These are phyloP conservation scores for Candida koratica DNA, from an alignment of 805 yeast genomes.

Conservation along the genomic window DNA sequence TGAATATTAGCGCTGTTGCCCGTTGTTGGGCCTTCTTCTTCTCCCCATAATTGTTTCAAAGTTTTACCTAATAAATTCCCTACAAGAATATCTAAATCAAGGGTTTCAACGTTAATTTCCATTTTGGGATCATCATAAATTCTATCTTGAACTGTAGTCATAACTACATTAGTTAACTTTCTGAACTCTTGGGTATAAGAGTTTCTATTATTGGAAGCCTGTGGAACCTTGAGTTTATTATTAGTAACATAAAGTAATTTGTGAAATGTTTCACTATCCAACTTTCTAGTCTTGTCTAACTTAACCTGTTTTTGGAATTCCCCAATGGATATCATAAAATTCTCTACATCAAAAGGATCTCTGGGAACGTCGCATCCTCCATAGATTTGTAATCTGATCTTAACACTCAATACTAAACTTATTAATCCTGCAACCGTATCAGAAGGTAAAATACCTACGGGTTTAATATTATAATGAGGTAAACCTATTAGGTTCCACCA, in stretches of 20 bases:
- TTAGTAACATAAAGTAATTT: slow-evolving; percentile 34
- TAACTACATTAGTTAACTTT: slow-evolving; percentile 62
- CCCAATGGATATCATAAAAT: slow-evolving; percentile 61
- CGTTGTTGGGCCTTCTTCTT: slow-evolving; percentile 12
- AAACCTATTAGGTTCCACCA: slow-evolving; percentile 85
- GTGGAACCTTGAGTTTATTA: slow-evolving; percentile 22
- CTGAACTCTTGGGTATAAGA: slow-evolving; percentile 39
- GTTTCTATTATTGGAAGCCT: slow-evolving; percentile 1
- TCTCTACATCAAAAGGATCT: slow-evolving; percentile 78
- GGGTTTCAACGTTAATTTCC: slow-evolving; percentile 35
- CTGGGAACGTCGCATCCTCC: slow-evolving; percentile 57
- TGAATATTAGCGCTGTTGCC: slow-evolving; percentile 5
- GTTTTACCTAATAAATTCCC: slow-evolving; percentile 32
- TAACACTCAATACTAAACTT: slow-evolving; percentile 69
- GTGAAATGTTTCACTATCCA: slow-evolving; percentile 55
- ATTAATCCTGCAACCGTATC: slow-evolving; percentile 73
- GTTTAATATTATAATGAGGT: slow-evolving; percentile 40
- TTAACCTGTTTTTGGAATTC: slow-evolving; percentile 74
- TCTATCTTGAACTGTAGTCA: slow-evolving; percentile 66
- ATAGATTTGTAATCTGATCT: slow-evolving; percentile 49
- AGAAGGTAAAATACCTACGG: slow-evolving; percentile 53
- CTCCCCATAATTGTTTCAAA: slow-evolving; percentile 31
- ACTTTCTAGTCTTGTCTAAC: slow-evolving; percentile 46
- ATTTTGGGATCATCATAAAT: slow-evolving; percentile 21
- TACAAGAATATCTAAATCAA: slow-evolving; percentile 35